Percentiles rank a stretch among this genome's conserved stretches.
phyloP scores from a whole-genome alignment of 2,329 filamentous ascomycete genomes.

The Ploettnerulaceae sp. region DNA sequence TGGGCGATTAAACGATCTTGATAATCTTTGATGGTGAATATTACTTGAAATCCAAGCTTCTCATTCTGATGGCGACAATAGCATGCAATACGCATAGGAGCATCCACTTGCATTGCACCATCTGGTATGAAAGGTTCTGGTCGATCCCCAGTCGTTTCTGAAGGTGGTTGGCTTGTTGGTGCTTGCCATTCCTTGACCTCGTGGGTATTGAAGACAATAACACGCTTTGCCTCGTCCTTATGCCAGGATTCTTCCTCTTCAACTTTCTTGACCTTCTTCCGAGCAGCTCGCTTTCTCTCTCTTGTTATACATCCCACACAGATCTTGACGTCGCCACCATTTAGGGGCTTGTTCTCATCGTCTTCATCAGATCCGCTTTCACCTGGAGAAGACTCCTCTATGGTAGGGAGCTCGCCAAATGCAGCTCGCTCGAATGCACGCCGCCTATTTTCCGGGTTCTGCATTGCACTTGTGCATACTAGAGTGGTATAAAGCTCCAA shows the following conservation, averaged over 20 bases:
- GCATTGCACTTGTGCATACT: constrained; percentile 90
- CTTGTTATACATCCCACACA: constrained; percentile 87
- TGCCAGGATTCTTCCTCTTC: constrained; percentile 90
- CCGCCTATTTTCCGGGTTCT: constrained; percentile 59
- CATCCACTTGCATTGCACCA: constrained; percentile 70
- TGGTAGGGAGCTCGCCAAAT: constrained; percentile 30
- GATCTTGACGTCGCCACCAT: constrained; percentile 91
- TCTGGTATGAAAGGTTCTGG: constrained; percentile 45
- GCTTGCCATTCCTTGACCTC: constrained; percentile 82
- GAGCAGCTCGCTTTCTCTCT: constrained; percentile 82
- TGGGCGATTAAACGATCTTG: constrained; percentile 74
- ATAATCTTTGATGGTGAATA: constrained; percentile 88
- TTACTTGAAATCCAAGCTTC: constrained; percentile 86
- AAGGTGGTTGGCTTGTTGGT: constrained; percentile 46
- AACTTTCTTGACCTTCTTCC: constrained; percentile 89
- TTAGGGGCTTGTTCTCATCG: constrained; percentile 63
- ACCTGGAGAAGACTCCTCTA: constrained; percentile 15
- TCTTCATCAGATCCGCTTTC: constrained; percentile 36
- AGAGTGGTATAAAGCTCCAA: constrained; percentile 76
- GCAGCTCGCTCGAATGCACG: constrained; percentile 50
- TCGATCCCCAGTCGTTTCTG: constrained; percentile 42
- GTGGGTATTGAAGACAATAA: constrained; percentile 87
- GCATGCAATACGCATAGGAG: constrained; percentile 93
- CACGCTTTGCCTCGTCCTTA: constrained; percentile 71
- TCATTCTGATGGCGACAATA: constrained; percentile 95